phyloP scores from a whole-genome alignment of 495 filamentous ascomycete species.

The Aspergillus sclerotioniger region DNA sequence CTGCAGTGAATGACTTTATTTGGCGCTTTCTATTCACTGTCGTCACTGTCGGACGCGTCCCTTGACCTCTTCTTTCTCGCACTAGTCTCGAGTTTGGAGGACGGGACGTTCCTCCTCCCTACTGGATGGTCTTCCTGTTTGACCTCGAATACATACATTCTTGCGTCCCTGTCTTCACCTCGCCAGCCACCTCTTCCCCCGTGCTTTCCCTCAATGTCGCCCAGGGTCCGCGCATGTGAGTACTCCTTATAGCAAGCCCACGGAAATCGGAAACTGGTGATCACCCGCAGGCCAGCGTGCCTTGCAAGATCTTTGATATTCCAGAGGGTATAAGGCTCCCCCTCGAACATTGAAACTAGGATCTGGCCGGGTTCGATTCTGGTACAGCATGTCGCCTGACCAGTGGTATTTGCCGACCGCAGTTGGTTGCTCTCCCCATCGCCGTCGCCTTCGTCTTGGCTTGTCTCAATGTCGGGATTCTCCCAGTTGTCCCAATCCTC shows the following conservation, averaged over 20 bases:
- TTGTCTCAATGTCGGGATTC: slow-evolving; percentile 12
- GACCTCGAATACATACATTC: slow-evolving; percentile 76
- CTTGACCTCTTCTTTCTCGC: slow-evolving; percentile 41
- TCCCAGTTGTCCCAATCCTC: slow-evolving; percentile 21
- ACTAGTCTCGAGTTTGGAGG: neutral
- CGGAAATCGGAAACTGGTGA: slow-evolving; percentile 75
- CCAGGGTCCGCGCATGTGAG: slow-evolving; percentile 81
- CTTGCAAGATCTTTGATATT: slow-evolving; percentile 84
- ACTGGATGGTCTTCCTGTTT: slow-evolving; percentile 49
- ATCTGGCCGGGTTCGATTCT: slow-evolving; percentile 59
- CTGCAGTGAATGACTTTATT: neutral
- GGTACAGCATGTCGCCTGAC: slow-evolving; percentile 12
- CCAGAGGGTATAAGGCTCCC: slow-evolving; percentile 91
- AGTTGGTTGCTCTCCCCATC: slow-evolving; percentile 11
- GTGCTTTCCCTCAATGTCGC: slow-evolving; percentile 63
- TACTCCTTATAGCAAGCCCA: slow-evolving; percentile 78
- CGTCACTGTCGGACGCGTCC: slow-evolving; percentile 43
- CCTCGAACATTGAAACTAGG: slow-evolving; percentile 86
- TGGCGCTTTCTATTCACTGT: slow-evolving; percentile 28
- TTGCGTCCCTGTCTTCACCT: slow-evolving; percentile 70
- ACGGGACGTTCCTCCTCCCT: neutral
- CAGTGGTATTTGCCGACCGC: neutral
- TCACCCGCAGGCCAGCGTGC: slow-evolving; percentile 71
- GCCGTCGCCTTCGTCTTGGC: slow-evolving; percentile 16
- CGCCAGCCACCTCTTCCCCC: slow-evolving; percentile 64